Evolutionary conservation across 345 rosid species (phyloP).

Genomic region (Camelina hispida): DNA sequence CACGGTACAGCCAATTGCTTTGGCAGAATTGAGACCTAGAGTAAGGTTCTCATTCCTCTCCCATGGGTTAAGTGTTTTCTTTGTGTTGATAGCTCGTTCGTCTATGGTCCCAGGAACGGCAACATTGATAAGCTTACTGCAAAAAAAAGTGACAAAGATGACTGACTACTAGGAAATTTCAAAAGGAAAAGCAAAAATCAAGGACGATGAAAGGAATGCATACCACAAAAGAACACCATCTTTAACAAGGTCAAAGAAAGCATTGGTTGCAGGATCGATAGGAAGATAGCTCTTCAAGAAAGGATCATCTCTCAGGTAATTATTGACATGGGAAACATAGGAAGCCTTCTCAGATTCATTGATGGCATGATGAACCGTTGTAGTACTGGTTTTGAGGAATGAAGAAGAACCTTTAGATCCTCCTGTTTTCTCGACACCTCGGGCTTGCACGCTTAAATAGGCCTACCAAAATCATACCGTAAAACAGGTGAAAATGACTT

Average conservation of each 20-base stretch:
- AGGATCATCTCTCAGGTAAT: constrained; percentile 79
- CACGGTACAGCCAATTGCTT: constrained; percentile 98
- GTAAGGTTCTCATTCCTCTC: constrained; percentile 99
- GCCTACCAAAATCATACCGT: too few species aligned
- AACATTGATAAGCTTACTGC: constrained; percentile 95
- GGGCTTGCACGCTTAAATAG: constrained; percentile 66
- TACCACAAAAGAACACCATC: constrained; percentile 98
- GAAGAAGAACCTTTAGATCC: constrained; percentile 65
- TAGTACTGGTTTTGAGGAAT: constrained; percentile 82
- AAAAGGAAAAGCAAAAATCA: not conserved
- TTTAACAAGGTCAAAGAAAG: constrained; percentile 83
- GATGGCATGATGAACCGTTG: constrained; percentile 87
- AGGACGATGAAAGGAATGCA: constrained; percentile 4
- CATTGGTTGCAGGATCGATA: constrained; percentile 76
- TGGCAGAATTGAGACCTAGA: constrained; percentile 95
- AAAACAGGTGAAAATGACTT: too few species aligned
- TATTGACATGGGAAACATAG: constrained; percentile 87
- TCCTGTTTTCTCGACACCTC: constrained; percentile 59
- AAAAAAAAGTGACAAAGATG: constrained; percentile 40
- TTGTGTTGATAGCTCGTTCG: constrained; percentile 97
- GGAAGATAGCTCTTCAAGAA: constrained; percentile 86
- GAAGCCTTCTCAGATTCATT: constrained; percentile 91
- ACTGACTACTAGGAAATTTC: constrained; percentile 30
- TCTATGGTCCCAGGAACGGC: constrained; percentile 99
- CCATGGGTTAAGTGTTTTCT: constrained; percentile 85